A percentile compares a stretch with the other conserved stretches of the same genome.
Evolutionary conservation across 2,329 filamentous ascomycete species (phyloP).

Genomic region (Nemania serpens): DNA sequence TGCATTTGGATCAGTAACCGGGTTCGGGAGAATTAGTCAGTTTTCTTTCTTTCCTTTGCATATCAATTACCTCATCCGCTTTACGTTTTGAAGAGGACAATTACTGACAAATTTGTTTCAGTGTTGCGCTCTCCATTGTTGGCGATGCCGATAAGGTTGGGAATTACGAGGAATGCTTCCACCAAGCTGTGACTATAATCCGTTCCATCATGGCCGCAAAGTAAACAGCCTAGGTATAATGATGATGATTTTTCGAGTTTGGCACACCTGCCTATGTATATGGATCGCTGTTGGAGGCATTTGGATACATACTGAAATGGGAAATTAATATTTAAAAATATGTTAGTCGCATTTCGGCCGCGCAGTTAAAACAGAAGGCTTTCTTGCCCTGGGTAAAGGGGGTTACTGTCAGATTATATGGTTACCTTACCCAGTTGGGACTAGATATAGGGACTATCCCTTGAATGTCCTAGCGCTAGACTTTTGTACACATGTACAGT

Average conservation of each 20-base stretch:
- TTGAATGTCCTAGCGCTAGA: too few relatives aligned
- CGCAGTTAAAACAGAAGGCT: too few relatives aligned
- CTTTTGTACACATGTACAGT: too few relatives aligned
- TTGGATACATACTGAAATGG: too few relatives aligned
- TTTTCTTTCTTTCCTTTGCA: background rate
- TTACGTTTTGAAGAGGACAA: background rate
- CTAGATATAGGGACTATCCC: too few relatives aligned
- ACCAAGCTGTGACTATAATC: constrained; percentile 4
- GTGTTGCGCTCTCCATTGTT: constrained; percentile 16
- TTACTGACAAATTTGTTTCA: background rate
- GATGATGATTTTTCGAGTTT: background rate
- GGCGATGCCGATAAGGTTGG: constrained; percentile 12
- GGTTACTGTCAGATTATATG: too few relatives aligned
- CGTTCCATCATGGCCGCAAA: constrained; percentile 8
- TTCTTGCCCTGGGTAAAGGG: too few relatives aligned
- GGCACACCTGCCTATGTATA: background rate
- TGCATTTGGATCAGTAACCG: constrained; percentile 19
- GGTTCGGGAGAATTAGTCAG: constrained; percentile 17
- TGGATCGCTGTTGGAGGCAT: background rate
- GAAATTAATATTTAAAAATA: too few relatives aligned
- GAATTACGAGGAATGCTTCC: constrained; percentile 13
- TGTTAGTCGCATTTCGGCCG: too few relatives aligned
- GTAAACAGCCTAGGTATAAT: background rate
- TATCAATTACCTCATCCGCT: background rate
- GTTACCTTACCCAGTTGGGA: too few relatives aligned